Evolutionary conservation across 148 eudicot genomes (phyloP), one percentile per base, ranked within the genome.

Genomic region (Persicaria tinctoria): DNA sequence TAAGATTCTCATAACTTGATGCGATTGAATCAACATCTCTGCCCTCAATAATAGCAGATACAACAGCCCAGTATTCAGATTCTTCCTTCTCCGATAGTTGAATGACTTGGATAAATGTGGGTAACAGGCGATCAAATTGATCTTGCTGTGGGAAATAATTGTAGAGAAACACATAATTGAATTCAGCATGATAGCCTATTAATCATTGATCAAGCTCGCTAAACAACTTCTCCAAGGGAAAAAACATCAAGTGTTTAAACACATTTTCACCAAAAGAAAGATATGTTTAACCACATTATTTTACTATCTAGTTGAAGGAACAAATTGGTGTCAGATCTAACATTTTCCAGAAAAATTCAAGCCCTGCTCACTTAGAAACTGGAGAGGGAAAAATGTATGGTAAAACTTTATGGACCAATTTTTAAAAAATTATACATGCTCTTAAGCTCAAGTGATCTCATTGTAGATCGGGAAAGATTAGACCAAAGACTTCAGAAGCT

Each of bases 71-170:
- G 76, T 91, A 93, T 75, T 87, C 90, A 66, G 74, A 81, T 80
- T 87, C 93, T 76, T 93, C 98, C 78, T 79, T 76, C 76, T 86
- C 90, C 54, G 91, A 88, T 77, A 93, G 84, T 76, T 91, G 89
- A 77, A 91, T 93, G 44, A 93, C 82, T 83, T 93, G 97, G 78
- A 91, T 90, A 73, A 89, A 93, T 51, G 98, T 93, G 66, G 98
- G 98, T 63, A 93, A 79, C 59, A 89, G 85, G 63, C 98, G 93
- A 76, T 88, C 82, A 85, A 91, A 93, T 70, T 93, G 98, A 78
- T 93, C 98, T 88, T 89, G 90, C 98, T 93, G 97, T 86, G 83
- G 46, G 72, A 77, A 77, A 11, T 68, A 44, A 57, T 47, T 59
- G 63, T 7, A 57, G 18, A 2, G 27, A 18, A 18, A 57, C 63